These are phyloP conservation scores for Penicillium hesseltinei DNA, from an alignment of 2,329 filamentous ascomycete genomes.

Conservation along the genomic window DNA sequence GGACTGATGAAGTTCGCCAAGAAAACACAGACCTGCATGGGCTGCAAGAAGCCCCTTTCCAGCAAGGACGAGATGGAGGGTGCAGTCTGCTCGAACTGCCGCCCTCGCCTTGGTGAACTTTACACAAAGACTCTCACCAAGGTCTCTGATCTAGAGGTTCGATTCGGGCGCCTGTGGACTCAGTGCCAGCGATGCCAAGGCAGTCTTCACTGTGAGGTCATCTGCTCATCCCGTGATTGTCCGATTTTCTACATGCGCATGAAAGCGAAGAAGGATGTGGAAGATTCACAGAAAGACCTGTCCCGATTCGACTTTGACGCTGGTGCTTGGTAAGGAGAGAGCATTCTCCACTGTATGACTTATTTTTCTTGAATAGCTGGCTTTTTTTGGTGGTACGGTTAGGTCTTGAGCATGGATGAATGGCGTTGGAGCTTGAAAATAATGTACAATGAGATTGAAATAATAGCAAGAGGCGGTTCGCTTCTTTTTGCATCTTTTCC, in stretches of 20 bases:
- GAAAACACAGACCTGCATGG: constrained; percentile 97
- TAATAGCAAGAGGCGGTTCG: background rate
- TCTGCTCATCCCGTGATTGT: constrained; percentile 93
- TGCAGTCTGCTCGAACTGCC: constrained; percentile 84
- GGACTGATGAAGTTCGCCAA: constrained; percentile 98
- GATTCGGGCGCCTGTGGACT: constrained; percentile 92
- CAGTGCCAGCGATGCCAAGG: constrained; percentile 98
- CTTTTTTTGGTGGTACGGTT: background rate
- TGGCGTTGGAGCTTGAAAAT: constrained; percentile 7
- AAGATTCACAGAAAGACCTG: constrained; percentile 89
- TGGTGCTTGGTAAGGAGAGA: constrained; percentile 58
- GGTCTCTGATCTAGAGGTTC: constrained; percentile 86
- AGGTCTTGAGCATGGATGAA: constrained; percentile 4
- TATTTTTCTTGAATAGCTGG: background rate
- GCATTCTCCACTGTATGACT: constrained; percentile 17
- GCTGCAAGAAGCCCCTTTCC: constrained; percentile 92
- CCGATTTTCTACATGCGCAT: constrained; percentile 99
- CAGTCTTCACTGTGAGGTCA: constrained; percentile 97
- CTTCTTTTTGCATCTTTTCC: background rate
- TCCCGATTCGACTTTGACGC: constrained; percentile 84
- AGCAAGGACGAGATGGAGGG: constrained; percentile 76
- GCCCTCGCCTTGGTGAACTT: constrained; percentile 80
- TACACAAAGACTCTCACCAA: constrained; percentile 89
- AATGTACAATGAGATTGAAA: constrained; percentile 8
- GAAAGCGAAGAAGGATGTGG: constrained; percentile 99